Conservation (phyloP, 768 basidiomycete species). For the Kwoniella mangroviensis region DNA sequence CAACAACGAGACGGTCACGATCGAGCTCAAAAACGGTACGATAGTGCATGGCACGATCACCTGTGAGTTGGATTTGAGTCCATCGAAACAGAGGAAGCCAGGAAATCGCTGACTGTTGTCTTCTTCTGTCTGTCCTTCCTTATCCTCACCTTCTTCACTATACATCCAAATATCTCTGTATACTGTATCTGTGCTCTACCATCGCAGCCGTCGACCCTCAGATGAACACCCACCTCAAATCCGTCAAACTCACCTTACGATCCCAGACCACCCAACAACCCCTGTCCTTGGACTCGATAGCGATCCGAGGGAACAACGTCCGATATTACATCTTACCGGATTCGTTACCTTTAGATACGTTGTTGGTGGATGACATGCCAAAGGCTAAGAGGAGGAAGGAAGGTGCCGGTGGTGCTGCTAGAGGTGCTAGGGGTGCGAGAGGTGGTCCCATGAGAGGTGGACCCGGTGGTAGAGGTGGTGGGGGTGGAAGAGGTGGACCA, state of each 20-base stretch:
- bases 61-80: conserved; percentile 63
- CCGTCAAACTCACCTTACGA: conserved; percentile 92
- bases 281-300: conserved; percentile 83
- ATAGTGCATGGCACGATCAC: conserved; percentile 95
- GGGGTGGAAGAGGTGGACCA: conserved; percentile 61
- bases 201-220: conserved; percentile 95
- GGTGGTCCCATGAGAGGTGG: conserved; percentile 67
- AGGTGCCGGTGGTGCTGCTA: conserved; percentile 68
- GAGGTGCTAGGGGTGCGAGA: conserved; percentile 63
- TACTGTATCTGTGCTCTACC: neutral
- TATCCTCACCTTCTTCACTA: neutral
- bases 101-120: neutral
- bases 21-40: conserved; percentile 97
- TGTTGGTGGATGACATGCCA: conserved; percentile 95
- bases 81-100: neutral
- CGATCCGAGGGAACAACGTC: conserved; percentile 95
- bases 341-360: conserved; percentile 91
- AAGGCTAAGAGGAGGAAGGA: conserved; percentile 92
- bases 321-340: conserved; percentile 98
- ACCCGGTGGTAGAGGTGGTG: conserved; percentile 36
- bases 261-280: conserved; percentile 60
- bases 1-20: conserved; percentile 97
- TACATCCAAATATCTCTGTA: no score
- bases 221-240: conserved; percentile 99
- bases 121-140: neutral